Evolutionary conservation across 352 stramenopile species (phyloP), one percentile per base, ranked within the genome.

Genomic region (Globisporangium acanthophoron): DNA sequence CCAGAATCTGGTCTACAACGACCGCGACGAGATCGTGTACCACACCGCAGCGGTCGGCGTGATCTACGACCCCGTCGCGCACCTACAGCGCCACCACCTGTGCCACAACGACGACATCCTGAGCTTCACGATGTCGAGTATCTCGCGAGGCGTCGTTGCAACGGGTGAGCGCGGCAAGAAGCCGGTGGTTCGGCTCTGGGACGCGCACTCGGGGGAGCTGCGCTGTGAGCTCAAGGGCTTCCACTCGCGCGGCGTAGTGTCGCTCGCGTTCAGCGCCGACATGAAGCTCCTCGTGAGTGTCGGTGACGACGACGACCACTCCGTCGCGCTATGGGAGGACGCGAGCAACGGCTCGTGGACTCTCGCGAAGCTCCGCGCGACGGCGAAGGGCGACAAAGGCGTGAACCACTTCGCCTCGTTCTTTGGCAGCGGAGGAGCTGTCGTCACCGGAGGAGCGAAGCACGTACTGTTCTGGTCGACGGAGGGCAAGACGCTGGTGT

Each of bases 61-160:
- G 35, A 87, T 95, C 20, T 92, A 88, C 52, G 75, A 96, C 58
- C 67, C 70, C 0, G 49, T 72, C 7, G 73, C 82, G 46, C 81
- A 92, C 64, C 51, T 88, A 8, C 90, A 97, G 63, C 85, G 76
- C 56, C 85, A 94, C 44, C 85, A 96, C 46, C 20, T 87, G 4
- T 78, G 74, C 8, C 87, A 96, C 54, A 90, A 74, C 16, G 89
- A 97, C 52, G 90, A 97, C 59, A 90, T 97, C 27, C 74, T 91
- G 43, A 92, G 82, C 47, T 80, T 97, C 53, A 71, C 78, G 12
- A 66, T 94, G 33, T 83, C 89, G 40, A 61, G 62, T 18, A 33
- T 76, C 0, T 74, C 73, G 24, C 66, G 80, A 3, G 71, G 79
- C 27, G 70, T 97, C n/a, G 77, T 95, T 3, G 92, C 90, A 11